Evolutionary conservation across 164 flowering plant genomes (phyloP), one percentile per base, ranked within the genome.

Genomic region (Annona squamosa): DNA sequence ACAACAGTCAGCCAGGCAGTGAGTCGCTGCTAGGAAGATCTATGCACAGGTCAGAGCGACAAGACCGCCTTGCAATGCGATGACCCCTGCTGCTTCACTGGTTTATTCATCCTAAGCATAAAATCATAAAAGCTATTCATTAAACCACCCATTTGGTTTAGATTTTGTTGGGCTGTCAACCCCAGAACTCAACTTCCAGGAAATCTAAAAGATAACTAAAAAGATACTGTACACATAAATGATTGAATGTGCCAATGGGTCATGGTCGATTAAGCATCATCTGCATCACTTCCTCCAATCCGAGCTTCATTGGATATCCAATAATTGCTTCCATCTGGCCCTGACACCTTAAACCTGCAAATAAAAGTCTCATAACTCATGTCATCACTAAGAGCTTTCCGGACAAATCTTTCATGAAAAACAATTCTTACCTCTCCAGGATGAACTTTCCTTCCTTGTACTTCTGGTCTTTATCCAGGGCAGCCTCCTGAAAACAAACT

Each of bases 281-380:
- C 98, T 4, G 86, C 89, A 75, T 93, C 97, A 76, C 94, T 91
- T 70, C 87, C 90, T 75, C 82, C 84, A 71, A 82, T 73, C 61
- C 82, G 87, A 45, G 89, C 80, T 82, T 83, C 96, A 76, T 82
- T 87, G 77, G 75, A 81, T 5, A 69, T 79, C 91, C 91, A 88
- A 74, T 85, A 86, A 74, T 83, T 77, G 86, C 82, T 85, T 79
- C 91, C 98, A 78, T 89, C 89, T 16, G 97, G 97, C 41, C 93
- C 94, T 16, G 78, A 74, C 43, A 91, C 83, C 83, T 91, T 86
- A 76, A 73, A 85, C 89, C 98, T 94, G 87, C 79, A 68, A 68
- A 71, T 16, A 66, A 71, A 61, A 56, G 65, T 68, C 71, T 57
- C 65, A n/a, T 67, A 63, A 18, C 66, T 63, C 48, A 9, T 7